phyloP scores from a whole-genome alignment of 73 alveolate species.

The Uronychia setigera region DNA sequence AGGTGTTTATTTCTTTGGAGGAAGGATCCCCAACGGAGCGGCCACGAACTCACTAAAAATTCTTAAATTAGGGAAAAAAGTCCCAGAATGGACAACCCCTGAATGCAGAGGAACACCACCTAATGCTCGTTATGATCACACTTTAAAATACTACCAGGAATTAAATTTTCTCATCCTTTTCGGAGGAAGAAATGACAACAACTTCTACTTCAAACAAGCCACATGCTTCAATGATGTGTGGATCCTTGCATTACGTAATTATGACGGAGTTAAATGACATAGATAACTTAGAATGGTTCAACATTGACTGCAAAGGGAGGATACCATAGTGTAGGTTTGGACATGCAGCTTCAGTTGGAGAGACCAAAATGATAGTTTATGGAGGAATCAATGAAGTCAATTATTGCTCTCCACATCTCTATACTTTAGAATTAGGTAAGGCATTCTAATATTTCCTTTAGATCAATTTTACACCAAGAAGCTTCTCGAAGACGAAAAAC shows the following conservation, averaged over 20 bases:
- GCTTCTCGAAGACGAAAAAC: neutral
- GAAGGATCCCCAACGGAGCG: slow-evolving; percentile 50
- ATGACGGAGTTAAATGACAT: neutral
- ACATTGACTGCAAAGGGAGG: neutral
- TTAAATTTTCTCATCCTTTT: slow-evolving; percentile 43
- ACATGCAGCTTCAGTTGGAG: neutral
- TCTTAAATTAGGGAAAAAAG: slow-evolving; percentile 37
- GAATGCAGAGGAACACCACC: slow-evolving; percentile 36
- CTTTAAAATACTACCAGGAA: slow-evolving; percentile 36
- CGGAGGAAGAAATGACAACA: slow-evolving; percentile 64
- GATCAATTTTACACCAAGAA: neutral
- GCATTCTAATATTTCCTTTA: neutral
- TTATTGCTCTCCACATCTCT: neutral
- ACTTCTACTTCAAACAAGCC: neutral
- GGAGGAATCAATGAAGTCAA: neutral
- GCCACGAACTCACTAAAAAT: slow-evolving; percentile 26
- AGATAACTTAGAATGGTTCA: neutral
- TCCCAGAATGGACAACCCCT: slow-evolving; percentile 36
- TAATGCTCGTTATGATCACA: slow-evolving; percentile 48
- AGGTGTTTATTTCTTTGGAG: slow-evolving; percentile 69
- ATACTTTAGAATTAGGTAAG: neutral
- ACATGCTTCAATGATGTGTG: slow-evolving; percentile 52
- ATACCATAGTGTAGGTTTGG: neutral
- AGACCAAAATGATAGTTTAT: neutral
- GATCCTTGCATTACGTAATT: slow-evolving; percentile 17